A percentile compares a stretch with the other conserved stretches of the same genome.
These are phyloP conservation scores for Flagelloscypha sp. DNA, from an alignment of 768 basidiomycete species.

Conservation along the genomic window DNA sequence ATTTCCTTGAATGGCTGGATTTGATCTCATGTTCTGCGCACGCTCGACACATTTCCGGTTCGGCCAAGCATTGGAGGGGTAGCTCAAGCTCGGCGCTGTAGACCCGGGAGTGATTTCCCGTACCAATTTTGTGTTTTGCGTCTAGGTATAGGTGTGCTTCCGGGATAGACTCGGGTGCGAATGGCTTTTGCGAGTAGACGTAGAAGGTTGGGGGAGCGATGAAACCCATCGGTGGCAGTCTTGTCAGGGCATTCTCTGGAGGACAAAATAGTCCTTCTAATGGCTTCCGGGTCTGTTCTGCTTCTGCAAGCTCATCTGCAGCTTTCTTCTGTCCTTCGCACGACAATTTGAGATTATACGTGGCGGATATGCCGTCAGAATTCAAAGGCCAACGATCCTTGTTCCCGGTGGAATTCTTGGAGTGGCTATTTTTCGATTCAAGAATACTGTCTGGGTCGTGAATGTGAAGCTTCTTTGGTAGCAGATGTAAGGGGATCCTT, in stretches of 20 bases:
- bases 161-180: neutral
- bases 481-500: conserved; percentile 10
- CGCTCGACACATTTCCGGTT: neutral
- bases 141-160: neutral
- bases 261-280: neutral
- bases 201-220: no score
- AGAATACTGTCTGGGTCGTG: conserved; percentile 9
- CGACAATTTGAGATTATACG: no score
- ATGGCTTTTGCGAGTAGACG: no score
- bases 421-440: neutral
- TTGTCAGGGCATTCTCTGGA: neutral
- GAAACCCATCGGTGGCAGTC: no score
- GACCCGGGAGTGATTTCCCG: conserved; percentile 2
- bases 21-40: neutral
- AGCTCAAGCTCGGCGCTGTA: neutral
- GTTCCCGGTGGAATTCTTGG: no score
- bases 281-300: neutral
- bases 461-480: conserved; percentile 8
- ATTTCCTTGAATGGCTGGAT: neutral
- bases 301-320: no score
- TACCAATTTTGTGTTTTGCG: neutral
- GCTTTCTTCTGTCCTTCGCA: no score
- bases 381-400: neutral
- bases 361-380: no score
- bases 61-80: neutral